Percentiles rank a stretch among this genome's conserved stretches.
Conservation (phyloP, 306 rosid genomes). For the Prosopis cineraria region DNA sequence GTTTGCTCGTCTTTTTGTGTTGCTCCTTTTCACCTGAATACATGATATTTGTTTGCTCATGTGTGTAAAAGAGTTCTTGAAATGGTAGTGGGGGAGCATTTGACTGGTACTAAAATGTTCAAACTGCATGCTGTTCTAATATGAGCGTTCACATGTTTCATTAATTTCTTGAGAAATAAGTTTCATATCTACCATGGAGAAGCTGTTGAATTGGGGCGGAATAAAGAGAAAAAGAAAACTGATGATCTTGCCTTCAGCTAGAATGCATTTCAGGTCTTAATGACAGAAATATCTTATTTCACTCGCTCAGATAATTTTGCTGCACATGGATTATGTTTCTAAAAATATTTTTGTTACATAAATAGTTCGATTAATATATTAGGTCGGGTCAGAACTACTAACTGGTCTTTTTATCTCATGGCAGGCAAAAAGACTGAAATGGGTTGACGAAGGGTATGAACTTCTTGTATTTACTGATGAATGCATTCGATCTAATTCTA, state of each 20-base stretch:
- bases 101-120: background rate
- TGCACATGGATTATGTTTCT: background rate
- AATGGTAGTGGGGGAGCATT: background rate
- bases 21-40: background rate
- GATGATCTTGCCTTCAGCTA: background rate
- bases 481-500: constrained; percentile 22
- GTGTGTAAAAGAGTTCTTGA: background rate
- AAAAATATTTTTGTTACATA: background rate
- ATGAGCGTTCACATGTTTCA: background rate
- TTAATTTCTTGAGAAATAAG: background rate
- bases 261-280: background rate
- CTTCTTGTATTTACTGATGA: constrained; percentile 55
- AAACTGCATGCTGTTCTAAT: background rate
- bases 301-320: background rate
- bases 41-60: background rate
- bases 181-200: background rate
- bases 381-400: background rate
- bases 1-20: background rate
- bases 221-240: background rate
- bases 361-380: background rate
- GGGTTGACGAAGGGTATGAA: constrained; percentile 65
- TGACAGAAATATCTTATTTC: background rate
- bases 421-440: constrained; percentile 61
- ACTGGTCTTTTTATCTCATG: background rate
- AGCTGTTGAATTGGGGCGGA: background rate